phyloP scores from a whole-genome alignment of 495 filamentous ascomycete genomes.

The Hyaloscypha hepaticicola region DNA sequence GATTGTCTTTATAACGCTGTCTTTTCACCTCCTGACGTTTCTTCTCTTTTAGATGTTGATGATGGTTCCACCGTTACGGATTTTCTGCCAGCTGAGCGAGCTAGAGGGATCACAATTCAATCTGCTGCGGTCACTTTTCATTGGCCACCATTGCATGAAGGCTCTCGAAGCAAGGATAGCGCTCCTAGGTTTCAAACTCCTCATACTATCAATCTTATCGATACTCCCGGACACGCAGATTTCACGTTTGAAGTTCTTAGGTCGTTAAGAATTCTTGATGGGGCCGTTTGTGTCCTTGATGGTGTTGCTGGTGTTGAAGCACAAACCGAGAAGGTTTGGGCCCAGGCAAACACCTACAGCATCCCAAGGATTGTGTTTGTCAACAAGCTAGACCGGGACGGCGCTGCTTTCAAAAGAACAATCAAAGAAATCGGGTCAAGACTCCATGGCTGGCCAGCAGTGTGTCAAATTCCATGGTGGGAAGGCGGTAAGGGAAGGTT shows the following conservation, averaged over 20 bases:
- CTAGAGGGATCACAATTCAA: conserved; percentile 95
- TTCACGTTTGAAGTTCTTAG: conserved; percentile 98
- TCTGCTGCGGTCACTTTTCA: conserved; percentile 94
- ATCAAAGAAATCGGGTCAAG: conserved; percentile 80
- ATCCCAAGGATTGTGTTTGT: conserved; percentile 89
- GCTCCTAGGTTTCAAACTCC: conserved; percentile 44
- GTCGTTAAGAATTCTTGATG: conserved; percentile 89
- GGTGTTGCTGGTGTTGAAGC: conserved; percentile 97
- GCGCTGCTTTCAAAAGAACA: conserved; percentile 84
- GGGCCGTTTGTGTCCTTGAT: conserved; percentile 93
- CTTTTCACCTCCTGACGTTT: conserved; percentile 1
- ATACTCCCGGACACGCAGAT: conserved; percentile 96
- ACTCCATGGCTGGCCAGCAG: conserved; percentile 78
- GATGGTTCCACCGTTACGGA: conserved; percentile 97
- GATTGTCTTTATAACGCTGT: neutral
- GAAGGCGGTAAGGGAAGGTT: conserved; percentile 68
- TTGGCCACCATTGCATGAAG: conserved; percentile 54
- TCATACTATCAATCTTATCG: conserved; percentile 89
- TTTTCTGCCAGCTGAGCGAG: conserved; percentile 91
- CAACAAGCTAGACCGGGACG: conserved; percentile 96
- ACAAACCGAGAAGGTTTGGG: conserved; percentile 97
- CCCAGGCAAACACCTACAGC: conserved; percentile 76
- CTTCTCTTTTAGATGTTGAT: conserved; percentile 71
- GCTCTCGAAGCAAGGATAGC: conserved; percentile 32
- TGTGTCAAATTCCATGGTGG: conserved; percentile 97